Evolutionary conservation across 2,329 filamentous ascomycete genomes (phyloP).

Genomic region (Ceratocystis cubensis): DNA sequence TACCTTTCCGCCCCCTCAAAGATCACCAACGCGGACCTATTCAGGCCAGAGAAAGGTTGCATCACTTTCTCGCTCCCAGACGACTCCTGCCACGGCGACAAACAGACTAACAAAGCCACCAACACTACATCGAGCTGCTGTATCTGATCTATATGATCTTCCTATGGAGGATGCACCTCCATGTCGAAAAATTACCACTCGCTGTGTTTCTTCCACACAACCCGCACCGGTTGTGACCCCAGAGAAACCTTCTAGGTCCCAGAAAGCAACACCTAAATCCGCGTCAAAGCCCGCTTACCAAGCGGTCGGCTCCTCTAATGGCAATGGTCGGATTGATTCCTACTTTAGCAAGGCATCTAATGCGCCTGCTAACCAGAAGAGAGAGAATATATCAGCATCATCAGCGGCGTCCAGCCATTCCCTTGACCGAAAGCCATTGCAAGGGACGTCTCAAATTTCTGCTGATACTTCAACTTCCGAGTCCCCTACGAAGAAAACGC

Average conservation of each 20-base stretch:
- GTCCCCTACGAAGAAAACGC: neutral
- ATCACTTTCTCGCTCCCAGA: conserved; percentile 12
- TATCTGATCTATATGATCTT: conserved; percentile 19
- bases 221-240: neutral
- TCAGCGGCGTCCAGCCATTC: neutral
- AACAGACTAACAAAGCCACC: neutral
- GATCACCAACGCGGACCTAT: neutral
- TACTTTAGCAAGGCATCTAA: conserved; percentile 15
- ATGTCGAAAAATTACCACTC: neutral
- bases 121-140: conserved; percentile 10
- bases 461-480: neutral
- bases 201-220: neutral
- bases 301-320: neutral
- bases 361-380: neutral
- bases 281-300: neutral
- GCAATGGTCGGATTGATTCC: conserved; percentile 17
- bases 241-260: neutral
- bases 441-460: neutral
- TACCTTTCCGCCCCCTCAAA: neutral
- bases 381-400: neutral
- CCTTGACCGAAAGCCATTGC: neutral
- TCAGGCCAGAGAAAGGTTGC: conserved; percentile 7
- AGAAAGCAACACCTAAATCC: neutral
- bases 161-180: conserved; percentile 21
- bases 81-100: neutral